Evolutionary conservation across 1,284 basidiomycete genomes (phyloP).

Genomic region (Leccinum insigne): DNA sequence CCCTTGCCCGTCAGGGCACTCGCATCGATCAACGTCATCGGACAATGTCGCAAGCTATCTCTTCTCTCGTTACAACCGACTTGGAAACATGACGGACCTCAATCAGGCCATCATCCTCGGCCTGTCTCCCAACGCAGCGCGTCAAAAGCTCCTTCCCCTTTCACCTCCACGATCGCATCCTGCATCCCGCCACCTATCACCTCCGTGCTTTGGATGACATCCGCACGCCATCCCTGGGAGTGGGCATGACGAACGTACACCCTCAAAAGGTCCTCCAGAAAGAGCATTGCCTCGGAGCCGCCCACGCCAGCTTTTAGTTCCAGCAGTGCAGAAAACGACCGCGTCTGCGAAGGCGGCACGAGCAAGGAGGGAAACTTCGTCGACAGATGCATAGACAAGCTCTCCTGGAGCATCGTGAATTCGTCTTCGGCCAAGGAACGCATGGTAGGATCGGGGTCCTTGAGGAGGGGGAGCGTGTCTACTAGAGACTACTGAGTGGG

Average conservation of each 20-base stretch:
- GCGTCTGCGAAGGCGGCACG: slow-evolving; percentile 67
- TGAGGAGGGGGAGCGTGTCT: slow-evolving; percentile 62
- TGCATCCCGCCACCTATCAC: slow-evolving; percentile 68
- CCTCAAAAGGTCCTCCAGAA: slow-evolving; percentile 75
- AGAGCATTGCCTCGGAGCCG: slow-evolving; percentile 87
- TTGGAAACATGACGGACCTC: too few species aligned
- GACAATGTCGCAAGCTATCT: too few species aligned
- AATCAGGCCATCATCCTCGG: too few species aligned
- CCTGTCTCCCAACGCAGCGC: too few species aligned
- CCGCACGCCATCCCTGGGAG: slow-evolving; percentile 48
- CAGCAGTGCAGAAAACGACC: slow-evolving; percentile 74
- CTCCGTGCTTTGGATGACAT: slow-evolving; percentile 51
- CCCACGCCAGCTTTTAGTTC: slow-evolving; percentile 95
- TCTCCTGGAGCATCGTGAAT: slow-evolving; percentile 48
- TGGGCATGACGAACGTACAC: slow-evolving; percentile 84
- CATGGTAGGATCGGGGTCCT: slow-evolving; percentile 79
- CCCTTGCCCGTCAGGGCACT: too few species aligned
- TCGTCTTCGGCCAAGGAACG: slow-evolving; percentile 79
- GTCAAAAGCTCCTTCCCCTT: too few species aligned
- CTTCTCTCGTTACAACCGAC: too few species aligned
- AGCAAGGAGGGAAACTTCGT: slow-evolving; percentile 69
- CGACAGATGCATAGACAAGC: slow-evolving; percentile 50
- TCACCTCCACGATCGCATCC: slow-evolving; percentile 78
- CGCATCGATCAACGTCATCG: too few species aligned
- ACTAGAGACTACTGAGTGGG: slow-evolving; percentile 55